A percentile compares a stretch with the other conserved stretches of the same genome.
phyloP scores from a whole-genome alignment of 148 eudicot genomes.

The Rhododendron ovatum region DNA sequence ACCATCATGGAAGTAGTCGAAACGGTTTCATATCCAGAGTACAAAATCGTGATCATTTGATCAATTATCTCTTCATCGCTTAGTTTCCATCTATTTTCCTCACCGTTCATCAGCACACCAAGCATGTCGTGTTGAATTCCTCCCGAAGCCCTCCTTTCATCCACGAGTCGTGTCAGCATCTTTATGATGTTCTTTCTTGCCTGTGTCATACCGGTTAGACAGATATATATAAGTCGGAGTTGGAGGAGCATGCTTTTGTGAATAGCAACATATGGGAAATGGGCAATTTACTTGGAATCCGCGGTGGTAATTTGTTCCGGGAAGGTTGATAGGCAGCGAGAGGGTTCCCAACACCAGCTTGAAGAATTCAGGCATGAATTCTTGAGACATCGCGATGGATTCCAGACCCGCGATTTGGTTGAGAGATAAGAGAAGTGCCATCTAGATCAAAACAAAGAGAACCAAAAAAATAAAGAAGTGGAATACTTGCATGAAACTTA shows the following conservation, averaged over 20 bases:
- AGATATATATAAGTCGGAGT: background rate
- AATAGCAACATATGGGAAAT: no score
- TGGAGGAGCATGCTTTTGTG: background rate
- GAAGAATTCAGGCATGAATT: constrained; percentile 77
- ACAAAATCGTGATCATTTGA: constrained; percentile 84
- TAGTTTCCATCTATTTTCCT: constrained; percentile 53
- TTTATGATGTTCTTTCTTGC: constrained; percentile 73
- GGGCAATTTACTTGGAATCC: constrained; percentile 56
- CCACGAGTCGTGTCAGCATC: constrained; percentile 51
- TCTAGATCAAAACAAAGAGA: constrained; percentile 30
- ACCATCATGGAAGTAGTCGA: constrained; percentile 99
- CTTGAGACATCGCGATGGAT: constrained; percentile 41
- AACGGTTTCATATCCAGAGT: constrained; percentile 97
- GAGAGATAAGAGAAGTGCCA: constrained; percentile 75
- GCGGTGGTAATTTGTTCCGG: constrained; percentile 68
- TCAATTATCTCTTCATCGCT: constrained; percentile 93
- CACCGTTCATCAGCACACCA: constrained; percentile 52
- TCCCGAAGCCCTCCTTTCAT: constrained; percentile 56
- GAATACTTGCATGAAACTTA: background rate
- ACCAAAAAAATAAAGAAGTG: background rate
- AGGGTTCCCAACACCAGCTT: constrained; percentile 78
- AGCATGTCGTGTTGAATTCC: constrained; percentile 65
- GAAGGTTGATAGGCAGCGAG: constrained; percentile 84
- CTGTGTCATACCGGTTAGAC: constrained; percentile 22
- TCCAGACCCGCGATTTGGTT: constrained; percentile 69